Evolutionary conservation across 306 rosid species (phyloP).

Genomic region (Heteromeles arbutifolia): DNA sequence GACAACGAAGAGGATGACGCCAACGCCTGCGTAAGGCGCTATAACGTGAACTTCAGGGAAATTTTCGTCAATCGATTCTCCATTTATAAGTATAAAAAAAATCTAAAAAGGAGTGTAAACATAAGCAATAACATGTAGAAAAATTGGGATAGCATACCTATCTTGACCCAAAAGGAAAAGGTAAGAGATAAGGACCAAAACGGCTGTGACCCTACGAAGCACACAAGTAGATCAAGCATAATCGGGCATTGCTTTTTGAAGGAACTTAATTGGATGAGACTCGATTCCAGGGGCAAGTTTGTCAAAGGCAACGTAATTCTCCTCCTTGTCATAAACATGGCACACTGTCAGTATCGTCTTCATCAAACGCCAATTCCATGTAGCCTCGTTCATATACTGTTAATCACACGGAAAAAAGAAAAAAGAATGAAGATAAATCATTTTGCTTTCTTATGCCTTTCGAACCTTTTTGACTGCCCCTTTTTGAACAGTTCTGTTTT

Average conservation of each 20-base stretch:
- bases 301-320: slow-evolving; percentile 67
- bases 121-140: not conserved
- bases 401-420: slow-evolving; percentile 6
- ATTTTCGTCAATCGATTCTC: slow-evolving; percentile 23
- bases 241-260: slow-evolving; percentile 80
- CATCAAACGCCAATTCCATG: slow-evolving; percentile 91
- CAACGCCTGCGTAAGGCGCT: too few relatives aligned
- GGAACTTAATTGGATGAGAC: slow-evolving; percentile 62
- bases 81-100: slow-evolving; percentile 4
- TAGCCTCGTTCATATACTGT: slow-evolving; percentile 81
- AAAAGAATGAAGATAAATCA: slow-evolving; percentile 9
- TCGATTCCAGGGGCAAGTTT: slow-evolving; percentile 56
- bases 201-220: slow-evolving; percentile 19
- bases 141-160: slow-evolving; percentile 31
- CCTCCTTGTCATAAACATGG: slow-evolving; percentile 70
- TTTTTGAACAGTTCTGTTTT: not conserved
- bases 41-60: slow-evolving; percentile 19
- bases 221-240: slow-evolving; percentile 41
- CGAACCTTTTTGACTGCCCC: not conserved
- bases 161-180: slow-evolving; percentile 24
- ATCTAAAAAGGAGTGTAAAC: slow-evolving; percentile 13
- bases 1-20: too few relatives aligned
- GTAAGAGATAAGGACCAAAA: slow-evolving; percentile 18
- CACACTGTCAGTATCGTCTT: slow-evolving; percentile 89
- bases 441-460: not conserved